Percentiles rank a stretch among this genome's conserved stretches.
Evolutionary conservation across 2,329 filamentous ascomycete species (phyloP).

Genomic region (Pseudogymnoascus sp.): DNA sequence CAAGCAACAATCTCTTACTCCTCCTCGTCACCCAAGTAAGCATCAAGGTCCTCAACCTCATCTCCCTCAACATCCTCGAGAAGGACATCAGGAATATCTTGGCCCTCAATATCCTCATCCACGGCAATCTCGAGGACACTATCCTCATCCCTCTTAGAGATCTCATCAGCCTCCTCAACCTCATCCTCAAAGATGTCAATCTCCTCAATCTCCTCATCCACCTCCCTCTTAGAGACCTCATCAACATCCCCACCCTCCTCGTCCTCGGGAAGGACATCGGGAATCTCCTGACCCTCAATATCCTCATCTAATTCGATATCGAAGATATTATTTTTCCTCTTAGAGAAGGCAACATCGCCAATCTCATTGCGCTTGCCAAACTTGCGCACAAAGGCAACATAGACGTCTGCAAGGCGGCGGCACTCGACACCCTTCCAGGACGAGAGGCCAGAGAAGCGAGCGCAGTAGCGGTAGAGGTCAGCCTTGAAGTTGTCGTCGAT

Average conservation of each 20-base stretch:
- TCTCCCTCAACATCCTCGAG: background rate
- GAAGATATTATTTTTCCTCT: background rate
- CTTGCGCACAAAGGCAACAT: conserved; percentile 13
- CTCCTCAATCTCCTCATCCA: background rate
- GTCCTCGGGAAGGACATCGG: background rate
- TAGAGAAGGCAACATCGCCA: background rate
- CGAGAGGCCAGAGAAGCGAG: background rate
- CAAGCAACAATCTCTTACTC: background rate
- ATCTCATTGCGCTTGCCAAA: background rate
- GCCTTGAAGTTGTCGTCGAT: conserved; percentile 44
- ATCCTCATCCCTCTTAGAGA: background rate
- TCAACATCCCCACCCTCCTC: background rate
- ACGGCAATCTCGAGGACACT: background rate
- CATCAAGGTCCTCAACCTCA: background rate
- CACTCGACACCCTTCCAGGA: conserved; percentile 16
- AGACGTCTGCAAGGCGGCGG: conserved; percentile 25
- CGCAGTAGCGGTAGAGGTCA: conserved; percentile 21
- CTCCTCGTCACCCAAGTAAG: background rate
- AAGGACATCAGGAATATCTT: background rate
- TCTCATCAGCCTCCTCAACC: background rate
- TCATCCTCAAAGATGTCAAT: background rate
- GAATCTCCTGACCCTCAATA: background rate
- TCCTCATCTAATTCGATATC: background rate
- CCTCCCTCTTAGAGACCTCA: background rate
- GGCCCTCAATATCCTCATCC: background rate